Conservation (phyloP, 2,329 filamentous ascomycete species). For the Didymellaceae sp. region DNA sequence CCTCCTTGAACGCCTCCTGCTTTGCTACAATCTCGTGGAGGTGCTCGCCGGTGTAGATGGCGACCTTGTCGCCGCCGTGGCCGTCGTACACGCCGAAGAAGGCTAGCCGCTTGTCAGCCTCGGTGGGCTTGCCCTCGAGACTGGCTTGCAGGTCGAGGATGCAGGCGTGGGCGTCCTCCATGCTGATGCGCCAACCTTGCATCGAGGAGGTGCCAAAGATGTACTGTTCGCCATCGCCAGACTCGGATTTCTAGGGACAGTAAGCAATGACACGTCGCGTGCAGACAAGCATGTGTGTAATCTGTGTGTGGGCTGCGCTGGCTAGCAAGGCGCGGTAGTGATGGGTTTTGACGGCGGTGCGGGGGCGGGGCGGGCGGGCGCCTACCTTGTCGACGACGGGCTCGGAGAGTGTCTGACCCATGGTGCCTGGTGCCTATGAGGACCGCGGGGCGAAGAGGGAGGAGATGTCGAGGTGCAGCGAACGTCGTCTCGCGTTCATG, state of each 20-base stretch:
- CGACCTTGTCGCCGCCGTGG: constrained; percentile 96
- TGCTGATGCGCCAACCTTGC: constrained; percentile 99
- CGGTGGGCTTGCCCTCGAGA: constrained; percentile 62
- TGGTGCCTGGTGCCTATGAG: constrained; percentile 54
- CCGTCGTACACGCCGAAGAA: constrained; percentile 99
- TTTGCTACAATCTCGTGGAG: constrained; percentile 94
- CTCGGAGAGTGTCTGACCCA: constrained; percentile 99
- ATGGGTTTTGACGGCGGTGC: constrained; percentile 26
- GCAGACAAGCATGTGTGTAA: not conserved
- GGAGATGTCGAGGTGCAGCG: constrained; percentile 30
- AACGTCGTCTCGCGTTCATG: constrained; percentile 37
- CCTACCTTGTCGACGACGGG: constrained; percentile 98
- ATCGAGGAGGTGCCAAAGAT: constrained; percentile 96
- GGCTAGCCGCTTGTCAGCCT: constrained; percentile 76
- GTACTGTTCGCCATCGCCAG: constrained; percentile 90
- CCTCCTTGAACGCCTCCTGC: constrained; percentile 90
- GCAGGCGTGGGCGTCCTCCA: constrained; percentile 95
- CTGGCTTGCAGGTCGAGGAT: constrained; percentile 83
- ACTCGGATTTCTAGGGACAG: constrained; percentile 74
- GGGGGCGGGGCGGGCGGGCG: constrained; percentile 42
- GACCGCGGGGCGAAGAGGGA: constrained; percentile 31
- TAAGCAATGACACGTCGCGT: too few relatives aligned
- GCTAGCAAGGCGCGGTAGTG: constrained; percentile 13
- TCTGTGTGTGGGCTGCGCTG: not conserved
- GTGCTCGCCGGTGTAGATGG: constrained; percentile 88